phyloP scores from a whole-genome alignment of 1,284 basidiomycete species.

The Cutaneotrichosporon cutaneum region DNA sequence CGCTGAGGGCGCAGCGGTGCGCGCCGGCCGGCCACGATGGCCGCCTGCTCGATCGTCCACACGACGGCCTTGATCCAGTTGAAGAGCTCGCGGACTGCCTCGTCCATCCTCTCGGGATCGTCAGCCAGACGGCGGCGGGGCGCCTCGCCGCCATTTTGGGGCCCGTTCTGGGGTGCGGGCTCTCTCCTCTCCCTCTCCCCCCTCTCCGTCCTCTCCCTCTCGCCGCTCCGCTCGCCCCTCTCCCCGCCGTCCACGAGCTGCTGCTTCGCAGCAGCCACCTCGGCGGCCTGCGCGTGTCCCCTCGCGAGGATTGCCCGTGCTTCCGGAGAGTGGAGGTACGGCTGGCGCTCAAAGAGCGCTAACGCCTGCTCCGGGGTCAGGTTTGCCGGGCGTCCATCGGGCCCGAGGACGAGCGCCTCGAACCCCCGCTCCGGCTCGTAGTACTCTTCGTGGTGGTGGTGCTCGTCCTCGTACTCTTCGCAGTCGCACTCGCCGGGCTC shows the following conservation, averaged over 20 bases:
- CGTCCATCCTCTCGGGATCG: slow-evolving; percentile 49
- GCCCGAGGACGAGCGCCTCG: slow-evolving; percentile 4
- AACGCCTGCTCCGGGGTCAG: slow-evolving; percentile 9
- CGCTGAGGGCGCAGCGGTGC: neutral
- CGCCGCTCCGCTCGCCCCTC: neutral
- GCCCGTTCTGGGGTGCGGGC: neutral
- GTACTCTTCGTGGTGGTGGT: slow-evolving; percentile 26
- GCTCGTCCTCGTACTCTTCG: slow-evolving; percentile 21
- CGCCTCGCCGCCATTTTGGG: neutral
- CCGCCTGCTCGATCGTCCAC: slow-evolving; percentile 53
- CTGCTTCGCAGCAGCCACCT: slow-evolving; percentile 3
- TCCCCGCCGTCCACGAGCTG: neutral
- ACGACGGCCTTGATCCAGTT: slow-evolving; percentile 54
- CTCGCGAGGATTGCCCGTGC: slow-evolving; percentile 3
- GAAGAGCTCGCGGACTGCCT: slow-evolving; percentile 50
- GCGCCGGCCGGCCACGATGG: slow-evolving; percentile 44
- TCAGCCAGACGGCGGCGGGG: slow-evolving; percentile 32
- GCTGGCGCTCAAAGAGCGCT: slow-evolving; percentile 2
- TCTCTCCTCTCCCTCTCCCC: neutral
- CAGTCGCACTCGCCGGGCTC: slow-evolving; percentile 22
- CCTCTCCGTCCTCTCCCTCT: neutral
- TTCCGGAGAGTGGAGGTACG: slow-evolving; percentile 3
- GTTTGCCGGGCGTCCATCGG: slow-evolving; percentile 5
- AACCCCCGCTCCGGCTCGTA: slow-evolving; percentile 21
- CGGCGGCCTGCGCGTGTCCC: neutral